A percentile compares a stretch with the other conserved stretches of the same genome.
phyloP scores from a whole-genome alignment of 2,329 filamentous ascomycete species.

The Graphilbum ipis-grandicollis region DNA sequence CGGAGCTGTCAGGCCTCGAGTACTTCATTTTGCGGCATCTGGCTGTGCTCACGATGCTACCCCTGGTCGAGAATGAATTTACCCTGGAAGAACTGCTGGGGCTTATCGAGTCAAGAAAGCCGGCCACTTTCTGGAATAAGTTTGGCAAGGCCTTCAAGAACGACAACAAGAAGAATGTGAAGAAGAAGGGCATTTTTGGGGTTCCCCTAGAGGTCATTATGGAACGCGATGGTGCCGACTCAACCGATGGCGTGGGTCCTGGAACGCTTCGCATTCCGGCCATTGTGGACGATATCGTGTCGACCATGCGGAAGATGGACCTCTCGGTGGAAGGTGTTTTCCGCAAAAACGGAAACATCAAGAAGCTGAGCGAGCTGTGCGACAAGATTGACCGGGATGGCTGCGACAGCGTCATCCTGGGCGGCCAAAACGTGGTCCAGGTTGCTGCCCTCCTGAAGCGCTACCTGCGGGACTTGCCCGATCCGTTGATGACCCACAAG shows the following conservation, averaged over 20 bases:
- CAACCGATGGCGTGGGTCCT: constrained; percentile 90
- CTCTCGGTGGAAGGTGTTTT: constrained; percentile 98
- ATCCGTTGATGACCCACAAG: constrained; percentile 89
- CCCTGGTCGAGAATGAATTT: constrained; percentile 76
- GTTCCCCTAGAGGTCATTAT: constrained; percentile 77
- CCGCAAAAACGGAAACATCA: constrained; percentile 97
- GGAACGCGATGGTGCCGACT: constrained; percentile 87
- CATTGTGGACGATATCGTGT: constrained; percentile 87
- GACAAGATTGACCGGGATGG: constrained; percentile 76
- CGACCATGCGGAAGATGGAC: constrained; percentile 96
- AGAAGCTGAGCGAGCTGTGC: constrained; percentile 71
- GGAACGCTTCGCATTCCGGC: constrained; percentile 79
- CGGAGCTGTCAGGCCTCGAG: constrained; percentile 83
- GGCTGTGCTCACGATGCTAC: constrained; percentile 87
- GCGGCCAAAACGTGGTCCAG: constrained; percentile 80
- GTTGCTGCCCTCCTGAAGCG: constrained; percentile 88
- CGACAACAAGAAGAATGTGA: constrained; percentile 56
- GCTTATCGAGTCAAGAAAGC: constrained; percentile 81
- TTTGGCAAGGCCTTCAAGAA: constrained; percentile 93
- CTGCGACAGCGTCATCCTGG: constrained; percentile 70
- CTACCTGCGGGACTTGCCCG: constrained; percentile 84
- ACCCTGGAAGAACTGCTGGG: constrained; percentile 83
- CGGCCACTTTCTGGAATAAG: constrained; percentile 91
- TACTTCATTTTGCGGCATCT: constrained; percentile 96
- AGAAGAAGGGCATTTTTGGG: constrained; percentile 90